Percentiles rank a stretch among this genome's conserved stretches.
phyloP scores from a whole-genome alignment of 345 rosid genomes.

The Syzygium grande region DNA sequence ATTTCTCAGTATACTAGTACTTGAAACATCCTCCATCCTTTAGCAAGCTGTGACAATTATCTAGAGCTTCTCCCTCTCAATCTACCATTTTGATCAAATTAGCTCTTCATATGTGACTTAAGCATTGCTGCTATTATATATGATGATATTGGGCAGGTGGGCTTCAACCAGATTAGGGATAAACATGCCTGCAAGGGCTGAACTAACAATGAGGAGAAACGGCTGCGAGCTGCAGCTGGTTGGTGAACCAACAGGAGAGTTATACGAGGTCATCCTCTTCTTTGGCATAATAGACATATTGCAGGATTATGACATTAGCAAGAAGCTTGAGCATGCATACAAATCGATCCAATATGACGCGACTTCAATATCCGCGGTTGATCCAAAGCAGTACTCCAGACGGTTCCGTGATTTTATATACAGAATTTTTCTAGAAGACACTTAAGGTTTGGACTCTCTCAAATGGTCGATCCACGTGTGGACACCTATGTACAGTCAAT shows the following conservation, averaged over 20 bases:
- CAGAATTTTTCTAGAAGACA: conserved; percentile 74
- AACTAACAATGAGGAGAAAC: conserved; percentile 61
- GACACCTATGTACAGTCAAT: conserved; percentile 11
- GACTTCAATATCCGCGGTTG: conserved; percentile 95
- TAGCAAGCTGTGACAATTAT: background rate
- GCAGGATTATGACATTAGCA: conserved; percentile 97
- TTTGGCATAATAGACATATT: conserved; percentile 94
- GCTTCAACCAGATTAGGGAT: conserved; percentile 45
- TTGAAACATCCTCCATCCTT: background rate
- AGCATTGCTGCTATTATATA: background rate
- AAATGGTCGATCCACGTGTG: conserved; percentile 3
- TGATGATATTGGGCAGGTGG: conserved; percentile 41
- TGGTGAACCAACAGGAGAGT: conserved; percentile 87
- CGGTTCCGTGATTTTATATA: conserved; percentile 89
- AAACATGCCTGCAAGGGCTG: conserved; percentile 72
- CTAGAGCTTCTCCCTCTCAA: background rate
- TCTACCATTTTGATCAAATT: background rate
- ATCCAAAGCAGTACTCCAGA: conserved; percentile 87
- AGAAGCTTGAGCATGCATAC: conserved; percentile 98
- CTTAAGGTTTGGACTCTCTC: conserved; percentile 7
- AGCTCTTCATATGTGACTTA: background rate
- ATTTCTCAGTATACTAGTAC: background rate
- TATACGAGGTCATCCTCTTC: conserved; percentile 59
- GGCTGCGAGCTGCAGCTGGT: conserved; percentile 62
- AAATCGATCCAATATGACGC: conserved; percentile 96